A percentile compares a stretch with the other conserved stretches of the same genome.
phyloP scores from a whole-genome alignment of 1,284 basidiomycete genomes.

The Leccinum proliferum region DNA sequence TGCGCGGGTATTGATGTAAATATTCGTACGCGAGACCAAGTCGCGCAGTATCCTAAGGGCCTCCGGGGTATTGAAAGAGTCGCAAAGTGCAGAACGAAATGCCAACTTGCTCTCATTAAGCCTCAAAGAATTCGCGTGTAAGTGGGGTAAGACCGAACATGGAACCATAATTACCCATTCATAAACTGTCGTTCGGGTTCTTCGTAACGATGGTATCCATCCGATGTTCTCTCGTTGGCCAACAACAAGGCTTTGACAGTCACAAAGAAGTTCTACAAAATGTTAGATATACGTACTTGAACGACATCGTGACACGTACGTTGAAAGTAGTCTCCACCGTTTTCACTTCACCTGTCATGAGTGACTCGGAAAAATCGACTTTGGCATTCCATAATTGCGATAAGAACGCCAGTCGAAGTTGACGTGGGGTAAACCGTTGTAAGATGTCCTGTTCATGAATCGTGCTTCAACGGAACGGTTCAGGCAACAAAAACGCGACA shows the following conservation, averaged over 20 bases:
- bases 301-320: slow-evolving; percentile 40
- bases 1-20: slow-evolving; percentile 73
- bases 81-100: slow-evolving; percentile 91
- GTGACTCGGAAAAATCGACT: slow-evolving; percentile 91
- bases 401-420: slow-evolving; percentile 93
- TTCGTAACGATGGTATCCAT: slow-evolving; percentile 61
- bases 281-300: slow-evolving; percentile 4
- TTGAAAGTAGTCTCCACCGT: slow-evolving; percentile 85
- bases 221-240: slow-evolving; percentile 42
- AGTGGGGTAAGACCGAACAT: slow-evolving; percentile 12
- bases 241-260: slow-evolving; percentile 78
- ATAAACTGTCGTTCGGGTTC: slow-evolving; percentile 62
- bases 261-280: slow-evolving; percentile 91
- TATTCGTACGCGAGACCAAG: slow-evolving; percentile 83
- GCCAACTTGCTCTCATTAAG: slow-evolving; percentile 71
- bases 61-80: slow-evolving; percentile 94
- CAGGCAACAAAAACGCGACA: background rate
- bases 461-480: slow-evolving; percentile 7
- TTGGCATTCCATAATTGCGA: slow-evolving; percentile 90
- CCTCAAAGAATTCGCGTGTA: slow-evolving; percentile 34
- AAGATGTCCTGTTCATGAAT: slow-evolving; percentile 73
- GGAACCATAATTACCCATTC: slow-evolving; percentile 42
- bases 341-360: slow-evolving; percentile 87
- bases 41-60: slow-evolving; percentile 79
- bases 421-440: slow-evolving; percentile 78